Base-by-base conservation (phyloP, 2,329 filamentous ascomycete genomes). In the Calonectria pseudoreteaudii region DNA sequence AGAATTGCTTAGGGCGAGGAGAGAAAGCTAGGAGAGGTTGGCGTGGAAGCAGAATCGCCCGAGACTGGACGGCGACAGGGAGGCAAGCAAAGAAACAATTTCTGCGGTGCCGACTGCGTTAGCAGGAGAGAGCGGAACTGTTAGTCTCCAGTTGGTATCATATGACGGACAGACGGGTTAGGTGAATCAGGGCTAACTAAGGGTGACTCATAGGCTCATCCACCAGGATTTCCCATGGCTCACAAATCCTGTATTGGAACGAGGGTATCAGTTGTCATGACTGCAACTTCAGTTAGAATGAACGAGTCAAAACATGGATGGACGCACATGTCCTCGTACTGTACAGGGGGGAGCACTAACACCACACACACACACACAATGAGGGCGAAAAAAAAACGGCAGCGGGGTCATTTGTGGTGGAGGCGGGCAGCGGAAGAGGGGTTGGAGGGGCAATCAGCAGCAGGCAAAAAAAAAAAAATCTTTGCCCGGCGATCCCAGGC, bases 11-110 rank as follows among this genome's bases (percentile, higher is more conserved):
- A 74, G 72, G 71, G 74, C 68, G 76, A 68, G 62, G 56, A 49
- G 67, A 34, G 69, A 74, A 58, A 64, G 52, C 38, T 20, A 23
- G 34, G 67, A 53, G 23, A 41, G 58, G 38, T 50, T 60, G 52
- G 62, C 31, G 70, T 49, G 68, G n/a, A 34, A 52, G 68, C 68
- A 78, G 72, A 79, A 72, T 76, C 73, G 75, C 60, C 72, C 76
- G 77, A 72, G 70, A 74, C 56, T 69, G 68, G 67, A 69, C 73
- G 9, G 64, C 38, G 50, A 62, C 34, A 26, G 56, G 47, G 31
- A 52, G 68, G 47, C 58, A 66, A 71, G 50, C 53, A 66, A 38
- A 49, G 68, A 64, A 70, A 52, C 41, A 58, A 64, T 41, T 60
- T 66, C 52, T 53, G 70, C 56, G 28, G 70, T 64, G 44, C 47